A percentile compares a stretch with the other conserved stretches of the same genome.
Conservation (phyloP, 2,329 filamentous ascomycete species). For the Ophiosphaerella narmari region DNA sequence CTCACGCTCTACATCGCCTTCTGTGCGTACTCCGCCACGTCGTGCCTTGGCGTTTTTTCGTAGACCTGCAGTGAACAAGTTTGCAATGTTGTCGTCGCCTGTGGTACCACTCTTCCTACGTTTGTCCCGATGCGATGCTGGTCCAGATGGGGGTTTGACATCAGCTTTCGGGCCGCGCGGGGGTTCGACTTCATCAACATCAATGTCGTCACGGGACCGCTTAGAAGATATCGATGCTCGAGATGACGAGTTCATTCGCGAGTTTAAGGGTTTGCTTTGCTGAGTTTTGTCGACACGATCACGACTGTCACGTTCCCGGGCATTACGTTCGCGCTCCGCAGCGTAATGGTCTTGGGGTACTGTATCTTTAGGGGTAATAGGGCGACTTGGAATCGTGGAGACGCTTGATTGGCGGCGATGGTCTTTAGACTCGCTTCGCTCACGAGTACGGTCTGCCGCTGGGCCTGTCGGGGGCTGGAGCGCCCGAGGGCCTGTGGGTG, state of each 20-base stretch:
- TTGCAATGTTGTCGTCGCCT: slow-evolving; percentile 34
- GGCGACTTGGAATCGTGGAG: slow-evolving; percentile 11
- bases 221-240: slow-evolving; percentile 28
- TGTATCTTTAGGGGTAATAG: slow-evolving; percentile 22
- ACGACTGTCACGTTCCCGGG: slow-evolving; percentile 34
- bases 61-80: slow-evolving; percentile 34
- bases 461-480: slow-evolving; percentile 45
- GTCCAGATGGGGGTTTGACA: slow-evolving; percentile 32
- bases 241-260: slow-evolving; percentile 24
- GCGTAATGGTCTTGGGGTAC: slow-evolving; percentile 63
- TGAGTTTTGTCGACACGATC: slow-evolving; percentile 31
- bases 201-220: slow-evolving; percentile 34
- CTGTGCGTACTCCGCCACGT: slow-evolving; percentile 39
- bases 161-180: slow-evolving; percentile 18
- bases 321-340: slow-evolving; percentile 64
- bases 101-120: slow-evolving; percentile 30
- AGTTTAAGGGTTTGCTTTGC: slow-evolving; percentile 20
- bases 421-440: slow-evolving; percentile 21
- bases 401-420: slow-evolving; percentile 26
- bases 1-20: slow-evolving; percentile 39
- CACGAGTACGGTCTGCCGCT: slow-evolving; percentile 39
- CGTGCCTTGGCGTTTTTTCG: slow-evolving; percentile 37
- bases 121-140: slow-evolving; percentile 38
- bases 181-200: slow-evolving; percentile 8
- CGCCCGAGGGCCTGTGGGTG: slow-evolving; percentile 43